Evolutionary conservation across 768 basidiomycete genomes (phyloP), one percentile per base, ranked within the genome.

Genomic region (Megacollybia marginata): DNA sequence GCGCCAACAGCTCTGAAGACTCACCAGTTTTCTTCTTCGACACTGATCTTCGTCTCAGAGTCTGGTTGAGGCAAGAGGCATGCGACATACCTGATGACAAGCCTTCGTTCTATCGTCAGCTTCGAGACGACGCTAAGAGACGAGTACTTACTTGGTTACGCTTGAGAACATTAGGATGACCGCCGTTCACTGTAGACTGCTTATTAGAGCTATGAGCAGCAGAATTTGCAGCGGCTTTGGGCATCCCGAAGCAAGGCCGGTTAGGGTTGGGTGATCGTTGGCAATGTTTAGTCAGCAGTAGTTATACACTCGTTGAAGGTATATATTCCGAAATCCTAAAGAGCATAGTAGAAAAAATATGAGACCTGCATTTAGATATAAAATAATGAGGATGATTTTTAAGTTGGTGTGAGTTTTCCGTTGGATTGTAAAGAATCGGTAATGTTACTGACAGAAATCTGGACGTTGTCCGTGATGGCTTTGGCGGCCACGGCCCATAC

Each of bases 1-100:
- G 23, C 6, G 19, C 51, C 51, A 52, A 46, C 44, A 38, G 31
- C 31, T 32, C 31, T 48, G 5, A 48, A 33, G 34, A 46, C 80
- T 63, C 57, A 84, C 83, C 66, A 88, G 60, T 64, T 89, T 89
- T 51, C 87, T 75, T 54, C 79, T 73, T 36, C 87, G 82, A 60
- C 87, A 89, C 72, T 87, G 23, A 28, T 28, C 6, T 28, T 28
- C 23, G 23, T 28, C 23, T 28, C 23, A 63, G 46, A 67, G 67
- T 48, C 69, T 72, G n/a, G 71, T 69, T 40, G 38, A 44, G 9
- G n/a, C 15, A 44, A n/a, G 20, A 13, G 15, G 46, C 11, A 47
- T 33, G 36, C 48, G 7, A 63, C 66, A 47, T 54, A 76, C 76
- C 64, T 78, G 77, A 61, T 79, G 77, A 55, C 77, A 79, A 54